Percentiles rank a stretch among this genome's conserved stretches.
These are phyloP conservation scores for Hordeum pubiflorum DNA, from an alignment of 202 grass and related monocot species.

Conservation along the genomic window DNA sequence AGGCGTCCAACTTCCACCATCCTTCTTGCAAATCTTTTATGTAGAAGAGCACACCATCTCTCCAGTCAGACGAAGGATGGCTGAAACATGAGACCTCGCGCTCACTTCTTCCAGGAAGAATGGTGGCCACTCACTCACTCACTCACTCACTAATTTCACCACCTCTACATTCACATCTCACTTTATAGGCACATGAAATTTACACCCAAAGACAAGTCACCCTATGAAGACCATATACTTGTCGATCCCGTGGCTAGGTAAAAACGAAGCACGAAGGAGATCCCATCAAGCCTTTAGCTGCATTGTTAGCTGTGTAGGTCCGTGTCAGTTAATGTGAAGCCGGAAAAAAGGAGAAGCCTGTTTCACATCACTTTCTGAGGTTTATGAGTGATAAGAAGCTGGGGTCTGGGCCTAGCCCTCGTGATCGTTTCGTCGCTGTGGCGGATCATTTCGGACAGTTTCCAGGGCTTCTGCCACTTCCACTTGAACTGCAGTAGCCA, in stretches of 20 bases:
- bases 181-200: slow-evolving; percentile 55
- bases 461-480: slow-evolving; percentile 99
- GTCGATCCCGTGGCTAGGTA: slow-evolving; percentile 55
- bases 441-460: slow-evolving; percentile 82
- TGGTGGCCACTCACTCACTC: slow-evolving; percentile 23
- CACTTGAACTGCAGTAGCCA: slow-evolving; percentile 99
- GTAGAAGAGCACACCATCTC: slow-evolving; percentile 30
- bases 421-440: slow-evolving; percentile 82
- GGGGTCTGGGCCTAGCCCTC: slow-evolving; percentile 73
- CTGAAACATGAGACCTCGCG: slow-evolving; percentile 42
- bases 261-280: slow-evolving; percentile 58
- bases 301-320: slow-evolving; percentile 54
- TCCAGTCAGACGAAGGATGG: slow-evolving; percentile 30
- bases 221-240: slow-evolving; percentile 50
- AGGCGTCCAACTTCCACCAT: slow-evolving; percentile 22
- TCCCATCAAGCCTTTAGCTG: slow-evolving; percentile 39
- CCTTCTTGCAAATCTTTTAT: slow-evolving; percentile 39
- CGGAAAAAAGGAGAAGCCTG: slow-evolving; percentile 20
- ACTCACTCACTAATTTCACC: slow-evolving; percentile 27
- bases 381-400: slow-evolving; percentile 45
- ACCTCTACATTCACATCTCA: slow-evolving; percentile 38
- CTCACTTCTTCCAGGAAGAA: slow-evolving; percentile 37
- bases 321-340: slow-evolving; percentile 40
- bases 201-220: slow-evolving; percentile 53
- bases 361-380: slow-evolving; percentile 58